Evolutionary conservation across 176 grass and related monocot species (phyloP).

Genomic region (Urochloa ruziziensis): DNA sequence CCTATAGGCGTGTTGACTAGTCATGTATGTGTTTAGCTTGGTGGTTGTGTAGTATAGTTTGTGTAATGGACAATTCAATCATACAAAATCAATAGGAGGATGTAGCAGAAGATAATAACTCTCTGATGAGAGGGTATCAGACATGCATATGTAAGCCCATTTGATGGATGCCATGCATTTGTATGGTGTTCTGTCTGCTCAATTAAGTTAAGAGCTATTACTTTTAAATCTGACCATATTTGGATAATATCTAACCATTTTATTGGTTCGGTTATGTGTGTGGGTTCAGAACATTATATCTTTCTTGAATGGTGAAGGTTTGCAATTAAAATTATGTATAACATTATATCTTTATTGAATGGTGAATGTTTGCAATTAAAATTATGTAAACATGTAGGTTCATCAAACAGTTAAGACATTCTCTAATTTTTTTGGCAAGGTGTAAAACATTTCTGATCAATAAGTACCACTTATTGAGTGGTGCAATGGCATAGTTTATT

Average conservation of each 20-base stretch:
- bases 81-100: background rate
- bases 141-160: background rate
- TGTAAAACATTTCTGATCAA: background rate
- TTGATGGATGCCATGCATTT: background rate
- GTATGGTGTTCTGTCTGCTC: background rate
- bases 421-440: background rate
- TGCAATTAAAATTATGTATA: no score
- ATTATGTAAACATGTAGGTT: background rate
- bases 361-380: no score
- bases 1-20: background rate
- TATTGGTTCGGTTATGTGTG: background rate
- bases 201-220: background rate
- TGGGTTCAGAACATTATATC: background rate
- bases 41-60: background rate
- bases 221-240: background rate
- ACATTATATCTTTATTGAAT: no score
- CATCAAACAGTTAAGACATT: background rate
- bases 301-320: slow-evolving; percentile 4
- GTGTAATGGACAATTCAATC: background rate
- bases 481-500: background rate
- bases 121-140: background rate
- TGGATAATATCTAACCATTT: background rate
- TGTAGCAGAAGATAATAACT: background rate
- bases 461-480: background rate
- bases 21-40: background rate